A percentile compares a stretch with the other conserved stretches of the same genome.
Conservation (phyloP, 192 early-diverging fungal species). For the Ambispora gerdemannii region DNA sequence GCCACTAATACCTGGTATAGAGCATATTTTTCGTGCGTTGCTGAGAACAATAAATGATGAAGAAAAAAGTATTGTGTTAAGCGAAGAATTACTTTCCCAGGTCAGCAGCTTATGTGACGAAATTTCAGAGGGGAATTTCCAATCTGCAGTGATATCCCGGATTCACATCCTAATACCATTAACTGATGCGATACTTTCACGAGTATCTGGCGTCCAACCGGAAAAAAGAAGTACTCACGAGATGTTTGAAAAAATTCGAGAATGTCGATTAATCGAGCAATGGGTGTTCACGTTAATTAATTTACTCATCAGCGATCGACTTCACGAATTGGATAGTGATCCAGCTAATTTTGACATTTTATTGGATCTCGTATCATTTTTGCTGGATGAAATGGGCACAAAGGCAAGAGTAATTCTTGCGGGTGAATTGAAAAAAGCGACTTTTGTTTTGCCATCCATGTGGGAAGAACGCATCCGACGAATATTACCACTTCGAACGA, state of each 20-base stretch:
- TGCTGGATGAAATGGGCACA: constrained; percentile 27
- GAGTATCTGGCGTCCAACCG: neutral
- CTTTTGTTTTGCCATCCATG: neutral
- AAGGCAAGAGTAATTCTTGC: neutral
- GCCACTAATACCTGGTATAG: constrained; percentile 9
- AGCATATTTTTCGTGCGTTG: constrained; percentile 21
- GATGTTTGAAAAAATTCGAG: neutral
- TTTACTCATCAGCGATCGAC: neutral
- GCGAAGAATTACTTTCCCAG: constrained; percentile 12
- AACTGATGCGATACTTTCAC: neutral
- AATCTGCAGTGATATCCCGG: neutral
- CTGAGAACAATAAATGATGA: constrained; percentile 1
- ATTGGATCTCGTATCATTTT: constrained; percentile 24
- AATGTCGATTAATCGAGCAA: constrained; percentile 3
- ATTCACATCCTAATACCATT: neutral
- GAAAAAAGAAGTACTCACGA: neutral
- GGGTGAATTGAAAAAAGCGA: constrained; percentile 3
- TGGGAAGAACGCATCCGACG: constrained; percentile 2
- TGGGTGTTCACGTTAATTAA: constrained; percentile 11
- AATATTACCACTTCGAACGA: neutral
- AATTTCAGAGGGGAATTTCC: neutral
- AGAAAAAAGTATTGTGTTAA: constrained; percentile 14
- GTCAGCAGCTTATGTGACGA: neutral
- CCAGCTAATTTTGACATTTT: constrained; percentile 15
- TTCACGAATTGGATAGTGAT: constrained; percentile 10